Base-by-base conservation (phyloP, 345 rosid species). In the Streptanthus diversifolius region DNA sequence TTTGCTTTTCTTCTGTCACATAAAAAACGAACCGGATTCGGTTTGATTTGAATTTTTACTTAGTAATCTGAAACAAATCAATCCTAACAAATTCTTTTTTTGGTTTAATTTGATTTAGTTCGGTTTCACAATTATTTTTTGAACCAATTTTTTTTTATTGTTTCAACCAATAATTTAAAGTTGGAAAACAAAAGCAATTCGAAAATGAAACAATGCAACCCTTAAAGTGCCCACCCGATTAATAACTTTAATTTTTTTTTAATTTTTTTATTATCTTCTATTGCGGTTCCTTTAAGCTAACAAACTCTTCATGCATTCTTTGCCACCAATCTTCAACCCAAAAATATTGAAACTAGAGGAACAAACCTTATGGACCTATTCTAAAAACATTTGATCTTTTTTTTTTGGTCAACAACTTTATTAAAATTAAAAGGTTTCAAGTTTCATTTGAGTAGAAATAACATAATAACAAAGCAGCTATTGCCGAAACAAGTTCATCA, bases 271-370 rank as follows among this genome's bases (percentile, higher is more conserved):
- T 24, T 24, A 25, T 24, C 44, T 45, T 62, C 8, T 54, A 36
- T 76, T 70, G 75, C 75, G 15, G 75, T 69, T 76, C 54, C 80
- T 76, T 76, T 5, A 70, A 76, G 80, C 75, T 63, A 70, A 63
- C 39, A 63, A 70, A 70, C 59, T 76, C 70, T 44, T 75, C 59
- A 25, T 76, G 70, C 75, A 63, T 61, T 62, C 37, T 62, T 64
- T 47, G 60, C 21, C 54, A 62, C 70, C 7, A 59, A 21, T 48
- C 47, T 59, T 59, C n/a, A 66, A 51, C 51, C 5, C 10, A 30
- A 25, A n/a, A 19, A 7, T 8, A 1, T 30, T 7, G 61, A 54
- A 54, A 51, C 6, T 13, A 36, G n/a, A 43, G 8, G 19, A 43
- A 44, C 51, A 74, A 14, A 47, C 52, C 37, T 40, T 51, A 37